Evolutionary conservation across 2,329 filamentous ascomycete species (phyloP), one percentile per base, ranked within the genome.

Genomic region (Fusarium tupiense): DNA sequence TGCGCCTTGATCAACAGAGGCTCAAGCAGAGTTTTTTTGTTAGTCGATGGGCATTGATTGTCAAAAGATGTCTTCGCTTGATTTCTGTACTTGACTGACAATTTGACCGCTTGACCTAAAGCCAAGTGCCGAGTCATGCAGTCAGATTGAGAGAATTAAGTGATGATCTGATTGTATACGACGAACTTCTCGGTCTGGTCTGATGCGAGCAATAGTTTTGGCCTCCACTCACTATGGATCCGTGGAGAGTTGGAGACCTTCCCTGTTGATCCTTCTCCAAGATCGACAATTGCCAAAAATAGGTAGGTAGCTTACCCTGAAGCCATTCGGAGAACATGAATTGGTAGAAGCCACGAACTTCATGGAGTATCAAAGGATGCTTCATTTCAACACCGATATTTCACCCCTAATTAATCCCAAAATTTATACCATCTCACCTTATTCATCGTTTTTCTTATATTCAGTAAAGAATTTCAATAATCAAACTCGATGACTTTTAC

Each of bases 221-320:
- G 40, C 66, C 67, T 70, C 67, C 67, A 66, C 60, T 41, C 35
- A n/a, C 26, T 29, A 70, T 66, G 66, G 60, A 49, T 43, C 65
- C 59, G 29, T 59, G 59, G 66, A 70, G n/a, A 70, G 20, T 61
- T 67, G 65, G 53, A 67, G 65, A 65, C 19, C 26, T 65, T 53
- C 37, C 60, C 29, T 60, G 53, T 54, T 63, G 41, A 70, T 70
- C 67, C 22, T 70, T 65, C 52, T 64, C 67, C 26, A 62, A 40
- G 29, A 24, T 37, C 35, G 49, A 62, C 11, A 37, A 26, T 35
- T 38, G 44, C 37, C 19, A 35, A 33, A 61, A 22, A 67, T 33
- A 37, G 33, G 50, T 37, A 53, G 50, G 33, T 53, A 26, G 3
- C 35, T 24, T 69, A 69, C 66, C 67, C 66, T 70, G n/a, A 26